Conservation (phyloP, 176 grass and related monocot species). For the Oryza meridionalis region DNA sequence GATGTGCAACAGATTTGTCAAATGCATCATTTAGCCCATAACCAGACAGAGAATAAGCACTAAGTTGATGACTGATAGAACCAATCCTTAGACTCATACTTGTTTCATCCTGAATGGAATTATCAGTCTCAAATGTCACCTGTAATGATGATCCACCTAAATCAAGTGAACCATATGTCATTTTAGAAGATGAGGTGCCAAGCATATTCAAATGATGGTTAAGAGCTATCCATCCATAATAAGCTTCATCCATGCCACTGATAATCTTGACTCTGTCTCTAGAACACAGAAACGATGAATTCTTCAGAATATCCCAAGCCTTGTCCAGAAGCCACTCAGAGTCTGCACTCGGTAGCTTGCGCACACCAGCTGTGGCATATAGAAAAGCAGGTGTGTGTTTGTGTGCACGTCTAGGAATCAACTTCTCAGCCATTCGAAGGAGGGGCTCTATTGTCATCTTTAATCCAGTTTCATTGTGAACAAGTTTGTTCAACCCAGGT, state of each 20-base stretch:
- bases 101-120: constrained; percentile 64
- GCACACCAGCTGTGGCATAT: constrained; percentile 94
- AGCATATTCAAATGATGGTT: constrained; percentile 83
- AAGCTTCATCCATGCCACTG: constrained; percentile 96
- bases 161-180: constrained; percentile 93
- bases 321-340: constrained; percentile 94
- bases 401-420: constrained; percentile 79
- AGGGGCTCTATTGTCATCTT: constrained; percentile 84
- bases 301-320: constrained; percentile 90
- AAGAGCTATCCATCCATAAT: constrained; percentile 99
- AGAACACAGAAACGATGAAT: constrained; percentile 92
- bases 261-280: constrained; percentile 93
- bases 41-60: constrained; percentile 93
- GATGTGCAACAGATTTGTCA: constrained; percentile 90
- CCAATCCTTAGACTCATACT: constrained; percentile 75
- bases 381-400: constrained; percentile 83
- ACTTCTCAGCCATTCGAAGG: constrained; percentile 84
- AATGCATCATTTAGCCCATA: constrained; percentile 99
- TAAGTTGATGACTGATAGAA: constrained; percentile 74
- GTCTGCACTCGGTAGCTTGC: constrained; percentile 80
- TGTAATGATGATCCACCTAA: constrained; percentile 98
- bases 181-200: constrained; percentile 64
- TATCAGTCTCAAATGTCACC: constrained; percentile 93
- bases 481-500: constrained; percentile 92
- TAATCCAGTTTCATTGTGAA: constrained; percentile 79